Conservation (phyloP, 2,329 filamentous ascomycete species). For the Sarocladium strictum region DNA sequence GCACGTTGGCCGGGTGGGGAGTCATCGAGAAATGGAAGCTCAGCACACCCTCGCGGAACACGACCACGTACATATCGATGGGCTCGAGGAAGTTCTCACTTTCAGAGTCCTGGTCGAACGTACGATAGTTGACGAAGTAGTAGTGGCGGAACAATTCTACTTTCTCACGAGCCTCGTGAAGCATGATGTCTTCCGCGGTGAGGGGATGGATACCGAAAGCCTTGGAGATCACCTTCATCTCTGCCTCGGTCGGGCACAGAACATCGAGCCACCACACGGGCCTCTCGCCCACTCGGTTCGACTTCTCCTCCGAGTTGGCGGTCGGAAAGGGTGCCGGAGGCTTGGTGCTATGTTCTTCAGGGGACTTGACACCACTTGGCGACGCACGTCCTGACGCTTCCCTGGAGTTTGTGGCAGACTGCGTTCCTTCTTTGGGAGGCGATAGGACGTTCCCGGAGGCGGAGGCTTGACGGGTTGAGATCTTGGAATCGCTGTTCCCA, state of each 20-base stretch:
- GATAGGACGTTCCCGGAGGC: conserved; percentile 21
- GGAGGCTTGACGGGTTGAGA: conserved; percentile 41
- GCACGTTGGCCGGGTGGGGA: conserved; percentile 92
- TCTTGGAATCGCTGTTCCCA: conserved; percentile 34
- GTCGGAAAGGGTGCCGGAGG: background rate
- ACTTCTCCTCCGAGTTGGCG: conserved; percentile 27
- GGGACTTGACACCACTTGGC: conserved; percentile 37
- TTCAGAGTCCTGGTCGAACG: conserved; percentile 89
- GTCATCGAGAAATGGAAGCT: conserved; percentile 97
- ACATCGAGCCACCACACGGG: conserved; percentile 98
- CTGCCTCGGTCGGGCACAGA: conserved; percentile 80
- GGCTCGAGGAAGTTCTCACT: conserved; percentile 90
- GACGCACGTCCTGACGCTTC: conserved; percentile 41
- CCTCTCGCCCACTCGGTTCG: conserved; percentile 65
- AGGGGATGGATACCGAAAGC: conserved; percentile 93
- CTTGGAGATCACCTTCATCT: conserved; percentile 92
- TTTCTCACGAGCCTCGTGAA: conserved; percentile 96
- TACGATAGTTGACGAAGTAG: conserved; percentile 98
- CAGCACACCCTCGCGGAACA: conserved; percentile 91
- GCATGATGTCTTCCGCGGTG: conserved; percentile 93
- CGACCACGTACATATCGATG: conserved; percentile 95
- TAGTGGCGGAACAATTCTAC: conserved; percentile 96
- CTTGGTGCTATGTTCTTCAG: conserved; percentile 19
- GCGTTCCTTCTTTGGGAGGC: conserved; percentile 12
- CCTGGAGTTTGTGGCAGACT: background rate